These are phyloP conservation scores for Clavispora santaluciae DNA, from an alignment of 805 yeast species.

Conservation along the genomic window DNA sequence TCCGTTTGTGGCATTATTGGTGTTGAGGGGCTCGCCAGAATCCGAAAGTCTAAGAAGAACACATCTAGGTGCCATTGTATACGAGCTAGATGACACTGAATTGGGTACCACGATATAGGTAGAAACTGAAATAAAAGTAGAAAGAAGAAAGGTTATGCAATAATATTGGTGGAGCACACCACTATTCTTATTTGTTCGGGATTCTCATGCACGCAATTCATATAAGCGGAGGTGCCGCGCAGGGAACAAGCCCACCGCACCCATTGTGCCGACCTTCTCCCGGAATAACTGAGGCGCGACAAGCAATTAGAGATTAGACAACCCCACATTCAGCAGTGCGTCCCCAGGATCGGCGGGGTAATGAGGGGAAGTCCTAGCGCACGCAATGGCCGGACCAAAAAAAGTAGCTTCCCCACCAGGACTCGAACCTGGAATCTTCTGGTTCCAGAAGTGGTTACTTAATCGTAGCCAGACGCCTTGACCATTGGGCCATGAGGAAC, in stretches of 20 bases:
- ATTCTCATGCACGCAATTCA: not conserved
- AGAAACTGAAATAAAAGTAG: not conserved
- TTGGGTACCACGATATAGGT: not conserved
- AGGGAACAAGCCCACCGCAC: not conserved
- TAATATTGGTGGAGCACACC: not conserved
- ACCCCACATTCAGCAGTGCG: not conserved
- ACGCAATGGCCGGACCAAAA: constrained; percentile 8
- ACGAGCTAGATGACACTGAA: not conserved
- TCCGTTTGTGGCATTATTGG: constrained; percentile 36
- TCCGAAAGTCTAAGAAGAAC: constrained; percentile 45
- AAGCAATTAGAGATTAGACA: too few species aligned
- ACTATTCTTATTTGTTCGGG: not conserved
- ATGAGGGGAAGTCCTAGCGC: constrained; percentile 1
- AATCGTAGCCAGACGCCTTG: constrained; percentile 69
- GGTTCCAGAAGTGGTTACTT: constrained; percentile 42
- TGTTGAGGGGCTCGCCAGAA: constrained; percentile 43
- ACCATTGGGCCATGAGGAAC: constrained; percentile 71
- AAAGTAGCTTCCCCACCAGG: constrained; percentile 46
- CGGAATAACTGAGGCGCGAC: too few species aligned
- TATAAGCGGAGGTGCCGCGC: not conserved
- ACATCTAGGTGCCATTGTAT: not conserved
- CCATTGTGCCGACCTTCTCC: not conserved
- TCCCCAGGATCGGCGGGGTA: too few species aligned
- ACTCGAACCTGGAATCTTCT: constrained; percentile 51
- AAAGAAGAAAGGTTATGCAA: too few species aligned